Conservation (phyloP, 2,329 filamentous ascomycete species). For the Ceratocystis lukuohia region DNA sequence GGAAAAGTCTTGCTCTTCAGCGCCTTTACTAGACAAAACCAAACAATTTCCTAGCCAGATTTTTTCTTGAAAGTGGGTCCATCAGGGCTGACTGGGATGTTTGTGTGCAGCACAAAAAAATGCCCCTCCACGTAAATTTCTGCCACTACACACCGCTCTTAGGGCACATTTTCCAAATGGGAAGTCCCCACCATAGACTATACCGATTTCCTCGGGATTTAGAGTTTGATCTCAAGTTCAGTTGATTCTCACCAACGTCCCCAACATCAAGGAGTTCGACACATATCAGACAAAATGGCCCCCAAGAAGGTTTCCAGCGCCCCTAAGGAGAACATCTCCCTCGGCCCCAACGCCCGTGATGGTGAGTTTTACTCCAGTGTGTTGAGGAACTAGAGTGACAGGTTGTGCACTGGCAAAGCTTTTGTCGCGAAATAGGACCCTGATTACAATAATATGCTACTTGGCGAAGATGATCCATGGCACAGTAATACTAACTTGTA, state of each 20-base stretch:
- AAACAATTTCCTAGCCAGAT: constrained; percentile 8
- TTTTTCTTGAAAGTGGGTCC: constrained; percentile 12
- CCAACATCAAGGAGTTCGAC: constrained; percentile 21
- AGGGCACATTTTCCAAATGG: constrained; percentile 13
- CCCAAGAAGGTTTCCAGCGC: constrained; percentile 81
- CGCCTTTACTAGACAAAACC: constrained; percentile 6
- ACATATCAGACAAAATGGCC: constrained; percentile 56
- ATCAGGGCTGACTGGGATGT: constrained; percentile 17
- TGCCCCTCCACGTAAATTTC: constrained; percentile 22
- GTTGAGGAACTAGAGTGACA: neutral
- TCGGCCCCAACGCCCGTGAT: constrained; percentile 93
- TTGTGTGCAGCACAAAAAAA: constrained; percentile 18
- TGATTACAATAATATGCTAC: constrained; percentile 17
- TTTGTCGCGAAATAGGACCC: neutral
- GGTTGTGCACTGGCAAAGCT: neutral
- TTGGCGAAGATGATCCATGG: too few relatives aligned
- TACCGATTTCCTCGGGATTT: constrained; percentile 16
- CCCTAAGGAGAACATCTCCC: constrained; percentile 93
- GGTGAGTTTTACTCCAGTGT: constrained; percentile 41
- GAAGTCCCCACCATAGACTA: constrained; percentile 12
- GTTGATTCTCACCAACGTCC: constrained; percentile 19
- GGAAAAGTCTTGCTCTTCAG: neutral
- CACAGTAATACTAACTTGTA: constrained; percentile 19
- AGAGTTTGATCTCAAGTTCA: constrained; percentile 11
- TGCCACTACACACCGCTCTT: constrained; percentile 30